Conservation (phyloP, 1,284 basidiomycete genomes). For the Cryptococcus sp. region DNA sequence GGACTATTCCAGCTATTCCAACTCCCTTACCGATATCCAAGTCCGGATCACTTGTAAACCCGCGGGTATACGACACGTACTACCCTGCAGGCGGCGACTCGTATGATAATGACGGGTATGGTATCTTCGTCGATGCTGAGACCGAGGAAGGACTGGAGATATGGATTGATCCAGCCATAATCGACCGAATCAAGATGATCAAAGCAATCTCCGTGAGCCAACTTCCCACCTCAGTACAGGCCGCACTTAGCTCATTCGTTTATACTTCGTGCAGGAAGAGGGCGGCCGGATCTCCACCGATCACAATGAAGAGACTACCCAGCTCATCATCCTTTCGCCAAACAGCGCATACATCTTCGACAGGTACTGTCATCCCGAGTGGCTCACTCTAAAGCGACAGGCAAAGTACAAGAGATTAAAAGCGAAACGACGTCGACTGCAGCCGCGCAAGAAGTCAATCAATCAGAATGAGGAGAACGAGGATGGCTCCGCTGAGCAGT, state of each 20-base stretch:
- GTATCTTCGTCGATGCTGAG: conserved; percentile 21
- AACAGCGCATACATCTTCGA: conserved; percentile 25
- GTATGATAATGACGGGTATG: conserved; percentile 14
- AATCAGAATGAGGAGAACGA: neutral
- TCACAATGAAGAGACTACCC: conserved; percentile 17
- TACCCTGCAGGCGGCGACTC: conserved; percentile 21
- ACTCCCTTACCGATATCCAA: too few species aligned
- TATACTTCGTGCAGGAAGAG: conserved; percentile 15
- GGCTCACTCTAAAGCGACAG: conserved; percentile 12
- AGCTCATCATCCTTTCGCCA: conserved; percentile 29
- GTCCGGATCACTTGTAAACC: too few species aligned
- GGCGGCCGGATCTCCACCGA: conserved; percentile 24
- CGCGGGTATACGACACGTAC: neutral
- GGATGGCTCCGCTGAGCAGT: conserved; percentile 7
- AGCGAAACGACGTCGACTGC: neutral
- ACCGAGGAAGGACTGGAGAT: conserved; percentile 11
- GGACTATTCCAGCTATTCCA: too few species aligned
- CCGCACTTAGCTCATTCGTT: neutral
- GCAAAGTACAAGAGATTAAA: neutral
- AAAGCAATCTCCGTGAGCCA: conserved; percentile 19
- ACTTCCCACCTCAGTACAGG: neutral
- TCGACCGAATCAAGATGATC: conserved; percentile 11
- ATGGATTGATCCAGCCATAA: conserved; percentile 20
- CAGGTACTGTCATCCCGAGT: conserved; percentile 34
- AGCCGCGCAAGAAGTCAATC: neutral